These are phyloP conservation scores for Penicillium thymicola DNA, from an alignment of 2,329 filamentous ascomycete species.

Conservation along the genomic window DNA sequence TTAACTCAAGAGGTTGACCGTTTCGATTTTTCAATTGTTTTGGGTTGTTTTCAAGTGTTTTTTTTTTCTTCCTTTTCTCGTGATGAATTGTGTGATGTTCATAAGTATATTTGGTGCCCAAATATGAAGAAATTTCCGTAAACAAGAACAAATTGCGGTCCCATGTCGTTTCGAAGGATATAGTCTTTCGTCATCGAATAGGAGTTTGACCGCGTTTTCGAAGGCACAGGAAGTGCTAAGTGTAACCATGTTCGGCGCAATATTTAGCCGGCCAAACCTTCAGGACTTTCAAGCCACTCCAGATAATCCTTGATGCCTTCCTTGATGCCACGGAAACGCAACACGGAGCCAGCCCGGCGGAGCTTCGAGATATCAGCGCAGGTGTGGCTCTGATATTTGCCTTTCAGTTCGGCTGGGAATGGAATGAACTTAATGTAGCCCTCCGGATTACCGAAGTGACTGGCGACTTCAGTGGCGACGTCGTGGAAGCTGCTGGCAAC, in stretches of 20 bases:
- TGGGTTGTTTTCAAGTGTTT: neutral
- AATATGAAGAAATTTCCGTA: neutral
- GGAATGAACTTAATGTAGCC: neutral
- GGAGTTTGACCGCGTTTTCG: neutral
- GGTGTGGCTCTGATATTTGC: neutral
- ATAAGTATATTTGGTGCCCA: neutral
- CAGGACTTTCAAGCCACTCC: conserved; percentile 1
- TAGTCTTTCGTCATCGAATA: neutral
- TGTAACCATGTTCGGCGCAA: neutral
- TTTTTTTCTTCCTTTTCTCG: neutral
- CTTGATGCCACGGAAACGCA: neutral
- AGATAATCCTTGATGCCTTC: conserved; percentile 1
- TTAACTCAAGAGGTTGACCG: neutral
- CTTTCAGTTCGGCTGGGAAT: neutral
- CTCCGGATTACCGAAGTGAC: neutral
- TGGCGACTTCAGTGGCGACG: neutral
- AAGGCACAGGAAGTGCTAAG: neutral
- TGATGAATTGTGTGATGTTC: neutral
- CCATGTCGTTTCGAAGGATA: neutral
- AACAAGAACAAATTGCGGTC: neutral
- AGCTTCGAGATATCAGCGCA: conserved; percentile 6
- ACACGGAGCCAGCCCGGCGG: neutral
- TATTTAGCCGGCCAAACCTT: neutral
- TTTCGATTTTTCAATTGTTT: neutral
- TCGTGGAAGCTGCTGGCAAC: conserved; percentile 1